A percentile compares a stretch with the other conserved stretches of the same genome.
phyloP scores from a whole-genome alignment of 768 basidiomycete species.

The Tulasnella sp. region DNA sequence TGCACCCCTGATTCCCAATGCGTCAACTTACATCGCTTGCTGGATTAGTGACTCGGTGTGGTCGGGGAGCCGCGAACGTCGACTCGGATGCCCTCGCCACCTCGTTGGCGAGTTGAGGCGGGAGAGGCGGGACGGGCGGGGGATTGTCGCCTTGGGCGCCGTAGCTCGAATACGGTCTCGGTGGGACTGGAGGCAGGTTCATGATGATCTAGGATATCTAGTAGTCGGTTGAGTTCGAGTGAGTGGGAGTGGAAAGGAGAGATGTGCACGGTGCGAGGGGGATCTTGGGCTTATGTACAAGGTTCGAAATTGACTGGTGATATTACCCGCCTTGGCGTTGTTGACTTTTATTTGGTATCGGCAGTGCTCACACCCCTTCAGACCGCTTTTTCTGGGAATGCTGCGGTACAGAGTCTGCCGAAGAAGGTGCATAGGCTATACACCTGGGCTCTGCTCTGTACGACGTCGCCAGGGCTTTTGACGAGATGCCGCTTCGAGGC shows the following conservation, averaged over 20 bases:
- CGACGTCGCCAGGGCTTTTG: neutral
- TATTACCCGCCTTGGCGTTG: neutral
- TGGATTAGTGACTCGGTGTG: neutral
- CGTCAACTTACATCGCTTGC: neutral
- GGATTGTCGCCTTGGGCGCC: neutral
- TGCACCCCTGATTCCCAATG: neutral
- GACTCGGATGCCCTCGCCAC: neutral
- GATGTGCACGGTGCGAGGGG: no score
- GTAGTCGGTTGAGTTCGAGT: no score
- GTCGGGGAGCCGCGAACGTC: neutral
- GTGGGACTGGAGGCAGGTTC: constrained; percentile 8
- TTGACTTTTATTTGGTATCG: neutral
- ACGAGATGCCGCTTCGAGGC: neutral
- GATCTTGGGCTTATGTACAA: neutral
- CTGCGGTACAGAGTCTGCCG: neutral
- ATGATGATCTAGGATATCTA: neutral
- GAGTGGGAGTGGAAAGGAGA: neutral
- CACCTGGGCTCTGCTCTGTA: neutral
- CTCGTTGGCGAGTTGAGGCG: constrained; percentile 3
- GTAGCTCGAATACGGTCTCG: neutral
- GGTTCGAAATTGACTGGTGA: neutral
- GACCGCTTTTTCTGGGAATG: neutral
- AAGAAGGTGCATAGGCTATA: neutral
- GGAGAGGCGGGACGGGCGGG: constrained; percentile 8
- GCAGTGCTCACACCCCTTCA: neutral